Evolutionary conservation across 192 early-diverging fungal species (phyloP).

Genomic region (Coemansia sp.): DNA sequence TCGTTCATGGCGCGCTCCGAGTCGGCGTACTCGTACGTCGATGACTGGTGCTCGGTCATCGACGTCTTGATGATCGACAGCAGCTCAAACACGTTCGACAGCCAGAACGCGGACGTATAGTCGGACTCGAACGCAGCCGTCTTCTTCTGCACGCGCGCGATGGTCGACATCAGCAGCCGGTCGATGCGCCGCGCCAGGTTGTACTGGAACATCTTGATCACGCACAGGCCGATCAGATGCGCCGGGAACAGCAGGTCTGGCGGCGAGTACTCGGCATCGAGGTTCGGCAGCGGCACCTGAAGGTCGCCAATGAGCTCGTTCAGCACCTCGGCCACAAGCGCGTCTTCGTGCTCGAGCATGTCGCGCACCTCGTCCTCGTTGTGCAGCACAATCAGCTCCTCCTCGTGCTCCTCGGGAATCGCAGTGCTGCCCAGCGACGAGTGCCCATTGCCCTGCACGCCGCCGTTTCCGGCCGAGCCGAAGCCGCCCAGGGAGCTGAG

Average conservation of each 20-base stretch:
- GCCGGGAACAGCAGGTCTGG: conserved; percentile 88
- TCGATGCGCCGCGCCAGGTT: conserved; percentile 81
- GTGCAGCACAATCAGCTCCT: conserved; percentile 17
- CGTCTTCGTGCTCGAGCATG: conserved; percentile 61
- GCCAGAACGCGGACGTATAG: conserved; percentile 85
- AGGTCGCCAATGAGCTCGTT: conserved; percentile 85
- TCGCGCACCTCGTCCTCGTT: conserved; percentile 48
- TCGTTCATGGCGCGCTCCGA: conserved; percentile 77
- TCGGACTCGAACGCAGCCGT: conserved; percentile 57
- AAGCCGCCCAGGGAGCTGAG: conserved; percentile 40
- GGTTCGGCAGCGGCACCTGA: conserved; percentile 84
- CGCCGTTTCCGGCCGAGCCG: conserved; percentile 1
- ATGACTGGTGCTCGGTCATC: conserved; percentile 67
- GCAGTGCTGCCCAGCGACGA: conserved; percentile 8
- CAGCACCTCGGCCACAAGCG: conserved; percentile 76
- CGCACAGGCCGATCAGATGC: conserved; percentile 81
- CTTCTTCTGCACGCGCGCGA: conserved; percentile 75
- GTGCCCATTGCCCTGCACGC: neutral
- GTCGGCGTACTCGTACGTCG: conserved; percentile 61
- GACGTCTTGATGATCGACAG: conserved; percentile 83
- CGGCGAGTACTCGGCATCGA: conserved; percentile 66
- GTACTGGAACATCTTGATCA: conserved; percentile 82
- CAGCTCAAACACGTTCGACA: conserved; percentile 95
- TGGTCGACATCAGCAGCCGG: conserved; percentile 79
- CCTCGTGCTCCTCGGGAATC: conserved; percentile 23